These are phyloP conservation scores for Aegilops sharonensis DNA, from an alignment of 176 grass and related monocot species.

Conservation along the genomic window DNA sequence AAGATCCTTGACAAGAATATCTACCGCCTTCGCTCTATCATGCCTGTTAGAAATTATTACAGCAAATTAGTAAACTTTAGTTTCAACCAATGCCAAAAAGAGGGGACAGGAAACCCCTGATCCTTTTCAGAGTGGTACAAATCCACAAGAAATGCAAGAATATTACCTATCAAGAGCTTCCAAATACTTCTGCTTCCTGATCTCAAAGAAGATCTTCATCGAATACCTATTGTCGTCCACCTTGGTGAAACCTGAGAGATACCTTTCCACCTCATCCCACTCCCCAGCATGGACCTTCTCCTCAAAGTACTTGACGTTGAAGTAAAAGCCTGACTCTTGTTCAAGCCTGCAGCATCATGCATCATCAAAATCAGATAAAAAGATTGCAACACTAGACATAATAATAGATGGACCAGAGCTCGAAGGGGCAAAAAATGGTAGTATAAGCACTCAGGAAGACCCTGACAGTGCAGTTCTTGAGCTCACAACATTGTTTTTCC, in stretches of 20 bases:
- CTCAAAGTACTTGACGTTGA: slow-evolving; percentile 96
- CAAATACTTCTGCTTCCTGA: slow-evolving; percentile 99
- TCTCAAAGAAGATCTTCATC: slow-evolving; percentile 99
- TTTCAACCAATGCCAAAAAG: slow-evolving; percentile 5
- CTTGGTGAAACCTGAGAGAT: slow-evolving; percentile 96
- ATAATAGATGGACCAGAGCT: neutral
- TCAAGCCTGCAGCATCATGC: slow-evolving; percentile 62
- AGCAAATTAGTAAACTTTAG: neutral
- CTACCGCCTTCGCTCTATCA: slow-evolving; percentile 93
- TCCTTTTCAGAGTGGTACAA: neutral
- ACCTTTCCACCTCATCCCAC: slow-evolving; percentile 96
- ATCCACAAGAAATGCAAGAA: neutral
- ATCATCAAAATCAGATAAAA: neutral
- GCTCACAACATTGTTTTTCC: neutral
- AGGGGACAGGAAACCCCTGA: neutral
- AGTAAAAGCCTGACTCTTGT: slow-evolving; percentile 92
- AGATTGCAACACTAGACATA: neutral
- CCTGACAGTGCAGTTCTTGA: neutral
- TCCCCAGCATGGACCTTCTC: slow-evolving; percentile 86
- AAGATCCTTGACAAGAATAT: slow-evolving; percentile 95
- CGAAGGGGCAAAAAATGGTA: neutral
- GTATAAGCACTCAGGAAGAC: neutral
- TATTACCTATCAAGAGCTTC: slow-evolving; percentile 91
- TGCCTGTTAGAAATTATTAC: slow-evolving; percentile 56
- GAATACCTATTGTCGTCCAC: slow-evolving; percentile 98